Evolutionary conservation across 192 early-diverging fungal genomes (phyloP).

Genomic region (Phycomyces blakesleeanus): DNA sequence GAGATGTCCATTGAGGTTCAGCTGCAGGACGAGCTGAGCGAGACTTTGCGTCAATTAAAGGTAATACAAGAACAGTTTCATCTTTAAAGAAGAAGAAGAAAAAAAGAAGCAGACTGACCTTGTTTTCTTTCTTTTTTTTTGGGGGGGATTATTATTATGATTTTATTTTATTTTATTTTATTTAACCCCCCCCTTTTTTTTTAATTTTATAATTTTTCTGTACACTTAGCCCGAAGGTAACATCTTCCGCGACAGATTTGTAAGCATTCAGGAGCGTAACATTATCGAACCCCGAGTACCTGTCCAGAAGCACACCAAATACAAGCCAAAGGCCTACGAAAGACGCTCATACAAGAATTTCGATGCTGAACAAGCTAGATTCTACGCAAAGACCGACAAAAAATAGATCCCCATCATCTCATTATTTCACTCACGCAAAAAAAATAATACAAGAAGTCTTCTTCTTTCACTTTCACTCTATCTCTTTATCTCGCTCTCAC

Average conservation of each 20-base stretch:
- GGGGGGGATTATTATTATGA: too few species aligned
- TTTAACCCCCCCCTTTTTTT: too few species aligned
- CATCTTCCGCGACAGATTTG: slow-evolving; percentile 52
- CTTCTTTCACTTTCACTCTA: too few species aligned
- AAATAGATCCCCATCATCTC: too few species aligned
- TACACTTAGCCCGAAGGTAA: slow-evolving; percentile 58
- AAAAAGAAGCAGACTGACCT: slow-evolving; percentile 2
- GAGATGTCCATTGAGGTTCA: slow-evolving; percentile 39
- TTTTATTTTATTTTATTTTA: too few species aligned
- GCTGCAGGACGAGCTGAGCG: slow-evolving; percentile 50
- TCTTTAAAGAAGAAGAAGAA: not conserved
- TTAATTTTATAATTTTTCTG: not conserved
- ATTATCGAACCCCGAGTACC: slow-evolving; percentile 51
- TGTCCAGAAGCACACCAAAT: slow-evolving; percentile 40
- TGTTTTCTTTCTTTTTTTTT: slow-evolving; percentile 1
- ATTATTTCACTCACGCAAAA: too few species aligned
- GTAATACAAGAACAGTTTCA: slow-evolving; percentile 16
- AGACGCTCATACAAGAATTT: slow-evolving; percentile 53
- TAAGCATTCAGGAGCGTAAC: slow-evolving; percentile 50
- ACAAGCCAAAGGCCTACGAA: slow-evolving; percentile 51
- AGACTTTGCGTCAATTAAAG: slow-evolving; percentile 44
- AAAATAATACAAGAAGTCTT: too few species aligned
- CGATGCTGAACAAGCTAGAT: slow-evolving; percentile 13
- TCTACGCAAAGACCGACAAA: too few species aligned
- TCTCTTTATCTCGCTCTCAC: too few species aligned